These are phyloP conservation scores for Ascochyta pisi DNA, from an alignment of 2,329 filamentous ascomycete species.

Conservation along the genomic window DNA sequence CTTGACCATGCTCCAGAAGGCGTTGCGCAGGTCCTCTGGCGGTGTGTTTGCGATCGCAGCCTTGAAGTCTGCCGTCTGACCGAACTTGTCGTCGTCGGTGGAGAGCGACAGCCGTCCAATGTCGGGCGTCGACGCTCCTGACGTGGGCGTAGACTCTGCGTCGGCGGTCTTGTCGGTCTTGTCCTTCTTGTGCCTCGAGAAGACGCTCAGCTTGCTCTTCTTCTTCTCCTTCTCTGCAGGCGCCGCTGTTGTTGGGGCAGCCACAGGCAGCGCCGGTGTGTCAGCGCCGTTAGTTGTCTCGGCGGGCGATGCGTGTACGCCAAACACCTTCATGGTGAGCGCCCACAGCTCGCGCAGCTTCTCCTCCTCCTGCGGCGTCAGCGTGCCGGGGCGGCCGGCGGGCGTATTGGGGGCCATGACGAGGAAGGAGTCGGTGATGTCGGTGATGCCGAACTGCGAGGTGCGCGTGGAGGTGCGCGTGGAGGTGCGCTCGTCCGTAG, in stretches of 20 bases:
- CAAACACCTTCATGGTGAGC: conserved; percentile 76
- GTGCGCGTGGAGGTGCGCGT: too few species aligned
- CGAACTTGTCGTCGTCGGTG: conserved; percentile 83
- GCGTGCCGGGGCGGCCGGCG: conserved; percentile 80
- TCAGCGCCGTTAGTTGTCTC: conserved; percentile 42
- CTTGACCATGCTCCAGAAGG: conserved; percentile 95
- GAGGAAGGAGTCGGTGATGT: conserved; percentile 41
- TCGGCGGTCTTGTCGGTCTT: conserved; percentile 54
- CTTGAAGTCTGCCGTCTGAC: conserved; percentile 84
- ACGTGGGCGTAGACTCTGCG: conserved; percentile 33
- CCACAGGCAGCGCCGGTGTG: conserved; percentile 14
- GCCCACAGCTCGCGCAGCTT: conserved; percentile 90
- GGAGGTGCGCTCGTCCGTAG: conserved; percentile 12
- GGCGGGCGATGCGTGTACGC: conserved; percentile 46
- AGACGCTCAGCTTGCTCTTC: conserved; percentile 76
- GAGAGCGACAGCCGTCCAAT: conserved; percentile 42
- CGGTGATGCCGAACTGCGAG: conserved; percentile 24
- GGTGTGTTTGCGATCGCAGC: conserved; percentile 78
- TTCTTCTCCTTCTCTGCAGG: conserved; percentile 65
- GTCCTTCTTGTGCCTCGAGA: conserved; percentile 65
- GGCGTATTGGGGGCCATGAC: conserved; percentile 54
- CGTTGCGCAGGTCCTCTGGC: conserved; percentile 78
- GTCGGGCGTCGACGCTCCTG: conserved; percentile 37
- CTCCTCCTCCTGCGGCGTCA: conserved; percentile 87
- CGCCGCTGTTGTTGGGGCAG: conserved; percentile 6